Base-by-base conservation (phyloP, 129 eudicot genomes). In the Dittrichia graveolens region DNA sequence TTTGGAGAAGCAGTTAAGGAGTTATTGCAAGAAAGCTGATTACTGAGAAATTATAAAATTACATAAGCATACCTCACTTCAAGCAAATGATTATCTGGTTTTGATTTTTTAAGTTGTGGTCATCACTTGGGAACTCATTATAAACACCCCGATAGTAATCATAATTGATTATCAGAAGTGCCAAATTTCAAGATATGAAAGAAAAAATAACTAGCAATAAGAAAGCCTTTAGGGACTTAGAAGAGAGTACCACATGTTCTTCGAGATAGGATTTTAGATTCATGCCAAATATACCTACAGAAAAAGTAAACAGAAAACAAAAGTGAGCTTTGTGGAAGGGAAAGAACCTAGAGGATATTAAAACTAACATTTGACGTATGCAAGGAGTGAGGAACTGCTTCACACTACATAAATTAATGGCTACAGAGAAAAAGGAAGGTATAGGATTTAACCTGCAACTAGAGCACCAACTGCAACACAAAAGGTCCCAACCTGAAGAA, bases 401-500 rank as follows among this genome's bases (percentile, higher is more conserved):
- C 12, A 40, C 15, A 41, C n/a, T 41, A 8, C 69, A 63, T 41
- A 63, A 45, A 19, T 4, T 43, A 40, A 62, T 41, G 68, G 12
- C 35, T 14, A 15, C 15, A 61, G 52, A 41, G 38, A 15, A 16
- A 42, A 37, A 53, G 44, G 13, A 71, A 37, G 62, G 24, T 38
- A 56, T 11, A 18, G 70, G 42, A 13, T 52, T 18, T 72, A 71
- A 94, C 99, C 99, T 81, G 99, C 97, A 83, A 95, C 75, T 57
- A 95, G 80, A 77, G 99, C 99, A 64, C 99, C 99, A 84, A 85
- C 84, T 39, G 81, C 99, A 72, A 95, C 86, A 66, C 96, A 95
- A 75, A 95, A 95, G 77, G 99, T 83, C 65, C 97, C 99, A 63
- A 95, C 99, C 80, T 95, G 99, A 81, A 95, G 99, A 64, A 95